Evolutionary conservation across 2,329 filamentous ascomycete genomes (phyloP).

Genomic region (Colletotrichum lini): DNA sequence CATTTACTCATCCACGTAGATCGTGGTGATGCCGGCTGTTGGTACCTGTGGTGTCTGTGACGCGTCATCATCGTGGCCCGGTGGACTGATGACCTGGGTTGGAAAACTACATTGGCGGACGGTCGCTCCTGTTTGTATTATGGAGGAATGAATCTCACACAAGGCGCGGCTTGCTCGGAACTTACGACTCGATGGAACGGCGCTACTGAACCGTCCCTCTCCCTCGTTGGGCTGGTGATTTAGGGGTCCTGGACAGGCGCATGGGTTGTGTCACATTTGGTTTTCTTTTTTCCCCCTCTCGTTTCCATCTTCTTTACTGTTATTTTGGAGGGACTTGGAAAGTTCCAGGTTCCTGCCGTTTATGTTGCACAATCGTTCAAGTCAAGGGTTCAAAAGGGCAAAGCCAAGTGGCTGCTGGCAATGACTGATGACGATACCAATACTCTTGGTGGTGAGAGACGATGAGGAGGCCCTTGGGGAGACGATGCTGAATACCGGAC

Average conservation of each 20-base stretch:
- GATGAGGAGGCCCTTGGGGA: neutral
- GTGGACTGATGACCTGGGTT: neutral
- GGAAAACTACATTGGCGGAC: neutral
- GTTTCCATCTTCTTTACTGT: too few species aligned
- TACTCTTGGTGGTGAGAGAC: neutral
- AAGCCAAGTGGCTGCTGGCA: neutral
- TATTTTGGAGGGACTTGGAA: neutral
- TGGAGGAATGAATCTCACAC: neutral
- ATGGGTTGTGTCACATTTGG: neutral
- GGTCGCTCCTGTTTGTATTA: neutral
- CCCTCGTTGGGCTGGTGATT: neutral
- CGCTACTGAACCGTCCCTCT: neutral
- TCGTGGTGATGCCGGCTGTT: slow-evolving; percentile 5
- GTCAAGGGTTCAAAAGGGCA: neutral
- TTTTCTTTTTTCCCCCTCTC: neutral
- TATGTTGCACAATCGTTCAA: slow-evolving; percentile 16
- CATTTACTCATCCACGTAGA: slow-evolving; percentile 10
- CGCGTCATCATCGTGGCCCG: neutral
- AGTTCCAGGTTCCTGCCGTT: neutral
- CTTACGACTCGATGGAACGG: slow-evolving; percentile 15
- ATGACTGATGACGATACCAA: slow-evolving; percentile 11
- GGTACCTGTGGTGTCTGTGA: neutral
- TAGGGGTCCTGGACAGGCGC: neutral
- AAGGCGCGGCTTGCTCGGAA: slow-evolving; percentile 3
- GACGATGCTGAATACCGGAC: neutral